phyloP scores from a whole-genome alignment of 2,329 filamentous ascomycete genomes.

The Microdochium trichocladiopsis region DNA sequence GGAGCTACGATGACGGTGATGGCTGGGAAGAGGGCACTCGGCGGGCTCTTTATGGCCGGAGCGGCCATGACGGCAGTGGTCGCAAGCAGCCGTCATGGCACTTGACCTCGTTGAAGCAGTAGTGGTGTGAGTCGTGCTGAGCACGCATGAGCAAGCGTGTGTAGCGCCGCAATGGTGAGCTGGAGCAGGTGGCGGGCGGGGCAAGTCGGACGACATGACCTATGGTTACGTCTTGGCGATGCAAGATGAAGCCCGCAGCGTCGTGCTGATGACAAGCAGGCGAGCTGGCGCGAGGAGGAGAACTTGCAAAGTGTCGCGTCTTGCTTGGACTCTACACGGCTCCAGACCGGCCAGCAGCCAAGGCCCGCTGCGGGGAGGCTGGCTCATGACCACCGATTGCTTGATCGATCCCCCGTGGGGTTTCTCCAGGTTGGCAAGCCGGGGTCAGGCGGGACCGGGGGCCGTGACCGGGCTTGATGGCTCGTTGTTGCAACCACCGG shows the following conservation, averaged over 20 bases:
- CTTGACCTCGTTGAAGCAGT: not conserved
- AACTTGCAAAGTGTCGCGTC: too few relatives aligned
- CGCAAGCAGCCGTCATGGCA: not conserved
- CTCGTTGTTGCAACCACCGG: too few relatives aligned
- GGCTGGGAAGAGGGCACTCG: not conserved
- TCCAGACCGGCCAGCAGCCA: too few relatives aligned
- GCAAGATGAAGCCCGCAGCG: not conserved
- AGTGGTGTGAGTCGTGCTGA: not conserved
- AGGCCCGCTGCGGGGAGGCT: too few relatives aligned
- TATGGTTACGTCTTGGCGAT: not conserved
- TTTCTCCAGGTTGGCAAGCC: too few relatives aligned
- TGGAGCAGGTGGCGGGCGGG: not conserved
- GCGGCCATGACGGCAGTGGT: not conserved
- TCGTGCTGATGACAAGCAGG: not conserved
- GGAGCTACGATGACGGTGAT: too few relatives aligned
- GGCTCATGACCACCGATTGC: too few relatives aligned
- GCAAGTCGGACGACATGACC: not conserved
- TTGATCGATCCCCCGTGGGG: too few relatives aligned
- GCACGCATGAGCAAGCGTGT: not conserved
- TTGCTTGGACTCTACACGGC: too few relatives aligned
- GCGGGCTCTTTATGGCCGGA: not conserved
- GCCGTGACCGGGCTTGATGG: too few relatives aligned
- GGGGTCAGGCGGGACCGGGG: too few relatives aligned
- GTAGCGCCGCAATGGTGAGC: not conserved
- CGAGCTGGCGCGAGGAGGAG: not conserved